phyloP scores from a whole-genome alignment of 2,329 filamentous ascomycete species.

The Ceratocystis cacaofunesta region DNA sequence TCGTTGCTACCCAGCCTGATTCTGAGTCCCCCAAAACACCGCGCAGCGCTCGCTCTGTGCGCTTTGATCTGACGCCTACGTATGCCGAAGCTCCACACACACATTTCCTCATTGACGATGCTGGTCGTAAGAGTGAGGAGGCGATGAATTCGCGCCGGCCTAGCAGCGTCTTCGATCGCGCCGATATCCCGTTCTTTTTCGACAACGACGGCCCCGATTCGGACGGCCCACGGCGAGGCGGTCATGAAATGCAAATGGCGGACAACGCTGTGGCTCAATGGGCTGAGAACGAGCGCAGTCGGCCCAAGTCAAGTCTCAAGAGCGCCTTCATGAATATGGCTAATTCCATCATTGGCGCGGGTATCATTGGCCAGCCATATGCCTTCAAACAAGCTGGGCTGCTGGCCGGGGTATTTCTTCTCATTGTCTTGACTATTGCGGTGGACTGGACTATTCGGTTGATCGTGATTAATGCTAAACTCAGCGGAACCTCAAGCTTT shows the following conservation, averaged over 20 bases:
- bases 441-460: constrained; percentile 97
- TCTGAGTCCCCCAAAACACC: constrained; percentile 31
- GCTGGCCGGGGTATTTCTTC: constrained; percentile 59
- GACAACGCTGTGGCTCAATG: constrained; percentile 23
- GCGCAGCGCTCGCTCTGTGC: constrained; percentile 56
- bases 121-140: constrained; percentile 14
- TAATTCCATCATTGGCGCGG: constrained; percentile 82
- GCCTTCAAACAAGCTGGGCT: constrained; percentile 89
- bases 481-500: constrained; percentile 85
- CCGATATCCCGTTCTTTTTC: constrained; percentile 16
- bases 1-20: constrained; percentile 4
- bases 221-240: constrained; percentile 4
- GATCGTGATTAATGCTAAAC: constrained; percentile 94
- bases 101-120: constrained; percentile 15
- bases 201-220: constrained; percentile 11
- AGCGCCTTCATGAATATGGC: constrained; percentile 99
- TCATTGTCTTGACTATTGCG: constrained; percentile 64
- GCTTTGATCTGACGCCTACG: constrained; percentile 48
- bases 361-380: constrained; percentile 77
- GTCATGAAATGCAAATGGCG: constrained; percentile 16
- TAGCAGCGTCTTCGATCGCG: constrained; percentile 14
- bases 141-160: constrained; percentile 13
- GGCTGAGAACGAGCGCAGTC: constrained; percentile 39
- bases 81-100: constrained; percentile 27
- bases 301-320: constrained; percentile 71